Base-by-base conservation (phyloP, 1,284 basidiomycete species). In the Earliella scabrosa region DNA sequence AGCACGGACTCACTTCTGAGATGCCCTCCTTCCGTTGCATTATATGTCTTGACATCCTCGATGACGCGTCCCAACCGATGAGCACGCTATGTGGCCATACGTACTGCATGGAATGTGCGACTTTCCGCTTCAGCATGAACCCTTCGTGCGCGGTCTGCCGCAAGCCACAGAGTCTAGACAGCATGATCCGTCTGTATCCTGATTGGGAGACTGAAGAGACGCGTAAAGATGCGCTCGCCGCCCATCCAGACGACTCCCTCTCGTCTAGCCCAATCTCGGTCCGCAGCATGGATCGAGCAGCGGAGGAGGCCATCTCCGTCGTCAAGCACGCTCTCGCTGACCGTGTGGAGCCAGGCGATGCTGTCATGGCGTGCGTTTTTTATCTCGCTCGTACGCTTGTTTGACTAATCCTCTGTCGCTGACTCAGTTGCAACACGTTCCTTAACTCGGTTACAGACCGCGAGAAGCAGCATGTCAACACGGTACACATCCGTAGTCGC, bases 81-180 rank as follows among this genome's bases (percentile, higher is more conserved):
- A 51, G 66, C 21, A 67, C 68, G 16, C 50, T 47, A 11, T 71
- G 70, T 35, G 68, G 68, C 23, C 68, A 71, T 48, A 61, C 70
- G 46, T 71, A 68, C 52, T 71, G 70, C 44, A 29, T 63, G 3
- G 66, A 67, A 32, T 70, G 68, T 43, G 65, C 68, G 18, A 66
- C 66, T 0, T 69, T 65, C 52, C 62, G 64, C 47, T 69, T 71
- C 54, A 49, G 20, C 49, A 46, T 18, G 29, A 39, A 63, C 39
- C 51, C 58, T 2, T 59, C 58, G 44, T 71, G 70, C 50, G 61
- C 63, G 11, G 54, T 66, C 4, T 70, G 70, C 36, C 64, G 68
- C 34, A 62, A 50, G 38, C 46, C 56, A 4, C 65, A 66, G 26
- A 60, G 45, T 4, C 57, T 64, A 2, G 61, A 66, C 16, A 31